phyloP scores from a whole-genome alignment of 139 green algal species.

The Picochlorum sp. region DNA sequence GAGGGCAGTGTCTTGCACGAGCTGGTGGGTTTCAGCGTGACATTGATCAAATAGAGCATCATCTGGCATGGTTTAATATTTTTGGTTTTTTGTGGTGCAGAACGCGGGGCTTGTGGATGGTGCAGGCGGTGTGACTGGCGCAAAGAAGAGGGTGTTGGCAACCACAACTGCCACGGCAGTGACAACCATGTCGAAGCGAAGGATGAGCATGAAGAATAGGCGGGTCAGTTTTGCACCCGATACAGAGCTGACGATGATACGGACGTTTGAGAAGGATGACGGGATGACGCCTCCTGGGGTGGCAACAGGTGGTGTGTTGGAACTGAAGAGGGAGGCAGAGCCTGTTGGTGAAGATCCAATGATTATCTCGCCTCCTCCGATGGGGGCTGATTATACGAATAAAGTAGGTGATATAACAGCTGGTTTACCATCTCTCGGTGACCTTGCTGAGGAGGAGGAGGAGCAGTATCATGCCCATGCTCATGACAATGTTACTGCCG shows the following conservation, averaged over 20 bases:
- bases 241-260: conserved; percentile 27
- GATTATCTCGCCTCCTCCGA: background rate
- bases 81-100: too few relatives aligned
- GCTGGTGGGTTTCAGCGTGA: too few relatives aligned
- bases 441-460: conserved; percentile 22
- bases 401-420: conserved; percentile 26
- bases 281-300: background rate
- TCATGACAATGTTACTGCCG: conserved; percentile 21
- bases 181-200: conserved; percentile 11
- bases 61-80: too few relatives aligned
- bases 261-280: conserved; percentile 27
- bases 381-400: background rate
- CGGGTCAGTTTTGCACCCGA: conserved; percentile 34
- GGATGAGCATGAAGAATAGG: conserved; percentile 9
- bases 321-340: too few relatives aligned
- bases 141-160: background rate
- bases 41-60: too few relatives aligned
- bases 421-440: conserved; percentile 17
- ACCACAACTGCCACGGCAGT: background rate
- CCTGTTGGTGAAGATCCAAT: too few relatives aligned
- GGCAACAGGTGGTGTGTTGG: background rate
- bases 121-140: too few relatives aligned
- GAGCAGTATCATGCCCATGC: background rate
- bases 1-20: too few relatives aligned
- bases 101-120: too few relatives aligned